Conservation (phyloP, 352 stramenopile species). For the Phytophthora tentaculata region DNA sequence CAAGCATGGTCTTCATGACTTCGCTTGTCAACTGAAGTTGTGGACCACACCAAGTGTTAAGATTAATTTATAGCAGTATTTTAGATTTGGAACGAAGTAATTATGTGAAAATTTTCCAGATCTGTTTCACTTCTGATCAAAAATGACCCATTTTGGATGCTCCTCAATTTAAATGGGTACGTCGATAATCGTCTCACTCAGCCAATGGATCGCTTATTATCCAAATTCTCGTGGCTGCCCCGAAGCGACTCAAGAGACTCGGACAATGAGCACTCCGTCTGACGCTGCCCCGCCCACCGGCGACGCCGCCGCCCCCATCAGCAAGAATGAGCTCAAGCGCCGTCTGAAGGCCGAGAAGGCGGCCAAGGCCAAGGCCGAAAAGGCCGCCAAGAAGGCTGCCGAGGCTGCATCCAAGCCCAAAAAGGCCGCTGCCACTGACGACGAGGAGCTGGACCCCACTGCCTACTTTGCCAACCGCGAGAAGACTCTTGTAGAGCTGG, state of each 20-base stretch:
- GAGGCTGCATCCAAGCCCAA: conserved; percentile 86
- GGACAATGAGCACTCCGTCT: conserved; percentile 28
- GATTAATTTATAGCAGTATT: too few relatives aligned
- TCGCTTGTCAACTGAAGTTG: conserved; percentile 17
- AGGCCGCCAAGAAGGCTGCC: conserved; percentile 91
- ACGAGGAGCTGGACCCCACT: conserved; percentile 97
- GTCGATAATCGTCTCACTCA: background rate
- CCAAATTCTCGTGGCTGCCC: conserved; percentile 9
- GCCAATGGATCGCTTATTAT: conserved; percentile 17
- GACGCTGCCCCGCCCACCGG: conserved; percentile 12
- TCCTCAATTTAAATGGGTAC: background rate
- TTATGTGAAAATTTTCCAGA: too few relatives aligned
- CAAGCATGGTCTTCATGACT: conserved; percentile 10
- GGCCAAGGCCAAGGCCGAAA: conserved; percentile 89
- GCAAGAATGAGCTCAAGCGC: conserved; percentile 99
- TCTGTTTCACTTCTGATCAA: too few relatives aligned
- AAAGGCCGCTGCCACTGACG: conserved; percentile 76
- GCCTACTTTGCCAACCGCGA: conserved; percentile 98
- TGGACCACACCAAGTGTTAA: conserved; percentile 30
- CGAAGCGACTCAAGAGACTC: conserved; percentile 5
- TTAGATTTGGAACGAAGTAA: too few relatives aligned
- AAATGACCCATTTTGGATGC: too few relatives aligned
- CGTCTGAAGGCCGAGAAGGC: conserved; percentile 96
- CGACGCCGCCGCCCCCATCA: conserved; percentile 54
- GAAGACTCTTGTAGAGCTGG: conserved; percentile 87